These are phyloP conservation scores for Blepharisma undulans DNA, from an alignment of 169 alveolate genomes.

Conservation along the genomic window DNA sequence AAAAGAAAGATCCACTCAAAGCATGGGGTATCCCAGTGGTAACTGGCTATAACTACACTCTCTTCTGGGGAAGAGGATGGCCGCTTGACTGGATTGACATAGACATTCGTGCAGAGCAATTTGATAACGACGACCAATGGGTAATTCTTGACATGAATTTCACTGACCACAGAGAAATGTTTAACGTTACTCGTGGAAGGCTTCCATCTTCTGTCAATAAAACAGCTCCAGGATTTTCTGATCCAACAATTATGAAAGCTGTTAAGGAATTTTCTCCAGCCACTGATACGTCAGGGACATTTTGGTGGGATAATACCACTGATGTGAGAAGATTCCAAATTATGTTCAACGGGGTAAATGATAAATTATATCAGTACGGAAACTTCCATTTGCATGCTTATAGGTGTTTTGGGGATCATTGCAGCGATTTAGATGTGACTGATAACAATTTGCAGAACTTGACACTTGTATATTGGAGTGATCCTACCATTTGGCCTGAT, in stretches of 20 bases:
- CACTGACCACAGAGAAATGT: neutral
- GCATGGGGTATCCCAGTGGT: slow-evolving; percentile 4
- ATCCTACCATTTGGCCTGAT: slow-evolving; percentile 45
- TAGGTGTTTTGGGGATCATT: slow-evolving; percentile 18
- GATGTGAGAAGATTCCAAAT: neutral
- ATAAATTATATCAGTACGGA: neutral
- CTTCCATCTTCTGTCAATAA: neutral
- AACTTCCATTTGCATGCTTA: neutral
- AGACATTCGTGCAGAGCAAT: neutral
- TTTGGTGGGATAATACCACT: neutral
- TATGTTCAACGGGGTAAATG: neutral
- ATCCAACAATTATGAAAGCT: neutral
- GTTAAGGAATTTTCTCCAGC: neutral
- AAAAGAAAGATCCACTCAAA: neutral
- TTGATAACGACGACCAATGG: neutral
- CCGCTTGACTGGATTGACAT: neutral
- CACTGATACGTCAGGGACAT: slow-evolving; percentile 19
- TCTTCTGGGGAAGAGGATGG: neutral
- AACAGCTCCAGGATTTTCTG: neutral
- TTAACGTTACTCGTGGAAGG: neutral
- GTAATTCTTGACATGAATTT: neutral
- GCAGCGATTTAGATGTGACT: neutral
- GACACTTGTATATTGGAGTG: slow-evolving; percentile 42
- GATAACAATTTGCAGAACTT: neutral
- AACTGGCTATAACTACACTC: neutral